phyloP scores from a whole-genome alignment of 225 moss, liverwort and hornwort genomes.

The Asterella californica region DNA sequence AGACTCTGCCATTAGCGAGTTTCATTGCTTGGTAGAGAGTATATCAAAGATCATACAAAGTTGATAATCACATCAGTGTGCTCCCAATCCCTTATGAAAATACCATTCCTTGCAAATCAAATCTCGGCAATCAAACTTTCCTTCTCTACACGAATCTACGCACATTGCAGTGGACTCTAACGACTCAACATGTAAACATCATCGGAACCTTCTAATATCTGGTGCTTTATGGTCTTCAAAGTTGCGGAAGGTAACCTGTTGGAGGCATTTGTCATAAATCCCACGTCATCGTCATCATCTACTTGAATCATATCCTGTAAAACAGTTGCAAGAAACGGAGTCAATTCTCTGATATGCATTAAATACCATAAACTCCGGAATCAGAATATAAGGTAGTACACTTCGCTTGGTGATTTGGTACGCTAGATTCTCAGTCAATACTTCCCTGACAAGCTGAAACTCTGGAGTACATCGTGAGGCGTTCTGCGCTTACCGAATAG shows the following conservation, averaged over 20 bases:
- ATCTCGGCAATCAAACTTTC: background rate
- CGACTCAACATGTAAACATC: background rate
- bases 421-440: constrained; percentile 3
- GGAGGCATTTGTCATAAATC: constrained; percentile 24
- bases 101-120: background rate
- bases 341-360: background rate
- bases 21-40: background rate
- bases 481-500: constrained; percentile 57
- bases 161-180: background rate
- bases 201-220: background rate
- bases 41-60: background rate
- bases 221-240: background rate
- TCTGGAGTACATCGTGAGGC: background rate
- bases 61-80: background rate
- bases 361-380: background rate
- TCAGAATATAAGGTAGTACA: background rate
- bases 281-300: constrained; percentile 33
- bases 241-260: constrained; percentile 21
- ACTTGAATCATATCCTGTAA: constrained; percentile 40
- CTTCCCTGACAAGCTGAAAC: constrained; percentile 22
- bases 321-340: background rate
- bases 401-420: background rate
- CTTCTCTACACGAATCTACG: background rate
- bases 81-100: background rate
- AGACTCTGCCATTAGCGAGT: background rate